A percentile compares a stretch with the other conserved stretches of the same genome.
Conservation (phyloP, 768 basidiomycete genomes). For the Tephrocybe sp. region DNA sequence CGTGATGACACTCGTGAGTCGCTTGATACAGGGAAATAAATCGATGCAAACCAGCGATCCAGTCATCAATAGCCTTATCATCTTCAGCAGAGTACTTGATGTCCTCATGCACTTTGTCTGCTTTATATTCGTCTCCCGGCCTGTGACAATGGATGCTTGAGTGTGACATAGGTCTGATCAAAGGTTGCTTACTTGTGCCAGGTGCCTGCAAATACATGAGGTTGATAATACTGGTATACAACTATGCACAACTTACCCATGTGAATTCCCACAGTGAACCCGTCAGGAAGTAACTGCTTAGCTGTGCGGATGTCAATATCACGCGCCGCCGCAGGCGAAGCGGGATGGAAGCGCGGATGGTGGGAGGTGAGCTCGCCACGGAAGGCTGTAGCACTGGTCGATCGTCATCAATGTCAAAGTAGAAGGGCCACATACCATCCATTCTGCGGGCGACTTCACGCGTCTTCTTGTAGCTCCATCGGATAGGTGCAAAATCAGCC, state of each 20-base stretch:
- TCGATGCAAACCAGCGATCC: conserved; percentile 46
- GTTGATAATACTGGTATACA: background rate
- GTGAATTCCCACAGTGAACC: conserved; percentile 68
- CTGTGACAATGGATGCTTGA: conserved; percentile 17
- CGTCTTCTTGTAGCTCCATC: conserved; percentile 79
- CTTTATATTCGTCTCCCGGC: conserved; percentile 53
- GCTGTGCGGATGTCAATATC: conserved; percentile 74
- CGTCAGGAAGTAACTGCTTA: conserved; percentile 57
- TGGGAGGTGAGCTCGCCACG: conserved; percentile 72
- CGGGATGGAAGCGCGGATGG: conserved; percentile 75
- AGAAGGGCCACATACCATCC: conserved; percentile 60
- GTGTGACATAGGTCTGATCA: background rate
- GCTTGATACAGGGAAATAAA: too few species aligned
- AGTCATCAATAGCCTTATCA: conserved; percentile 72
- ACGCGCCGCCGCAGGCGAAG: conserved; percentile 53
- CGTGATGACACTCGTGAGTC: background rate
- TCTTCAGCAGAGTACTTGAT: conserved; percentile 68
- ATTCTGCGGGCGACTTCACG: conserved; percentile 71
- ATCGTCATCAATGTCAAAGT: too few species aligned
- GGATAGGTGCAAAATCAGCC: conserved; percentile 74
- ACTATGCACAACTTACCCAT: conserved; percentile 45
- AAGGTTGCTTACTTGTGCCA: conserved; percentile 45
- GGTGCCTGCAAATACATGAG: conserved; percentile 34
- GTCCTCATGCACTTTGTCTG: conserved; percentile 59
- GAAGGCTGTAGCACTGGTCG: too few species aligned